These are phyloP conservation scores for Naganishia friedmannii DNA, from an alignment of 768 basidiomycete genomes.

Conservation along the genomic window DNA sequence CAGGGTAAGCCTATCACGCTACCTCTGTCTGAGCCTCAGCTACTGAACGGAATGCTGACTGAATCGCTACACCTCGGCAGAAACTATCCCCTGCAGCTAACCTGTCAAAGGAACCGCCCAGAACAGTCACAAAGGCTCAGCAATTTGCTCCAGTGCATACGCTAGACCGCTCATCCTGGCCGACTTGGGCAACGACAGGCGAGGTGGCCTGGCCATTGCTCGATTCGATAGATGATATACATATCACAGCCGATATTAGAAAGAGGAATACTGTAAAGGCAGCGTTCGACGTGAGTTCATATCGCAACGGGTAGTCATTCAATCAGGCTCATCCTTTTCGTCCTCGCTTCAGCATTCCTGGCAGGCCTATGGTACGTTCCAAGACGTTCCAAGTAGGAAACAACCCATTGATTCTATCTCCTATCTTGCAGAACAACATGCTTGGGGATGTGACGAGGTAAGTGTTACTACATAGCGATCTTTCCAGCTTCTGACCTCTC, in stretches of 20 bases:
- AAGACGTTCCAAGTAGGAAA: slow-evolving; percentile 2
- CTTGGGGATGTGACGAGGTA: slow-evolving; percentile 76
- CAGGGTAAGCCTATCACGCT: background rate
- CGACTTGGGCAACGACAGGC: slow-evolving; percentile 1
- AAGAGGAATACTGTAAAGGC: slow-evolving; percentile 70
- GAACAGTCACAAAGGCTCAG: background rate
- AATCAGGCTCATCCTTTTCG: background rate
- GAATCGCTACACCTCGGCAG: background rate
- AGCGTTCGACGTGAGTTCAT: slow-evolving; percentile 68
- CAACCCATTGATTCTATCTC: no score
- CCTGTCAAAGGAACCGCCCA: background rate
- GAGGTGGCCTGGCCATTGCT: slow-evolving; percentile 11
- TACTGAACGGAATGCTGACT: no score
- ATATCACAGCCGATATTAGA: slow-evolving; percentile 59
- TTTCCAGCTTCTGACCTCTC: background rate
- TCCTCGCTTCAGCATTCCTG: slow-evolving; percentile 67
- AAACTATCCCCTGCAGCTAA: background rate
- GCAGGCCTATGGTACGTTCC: slow-evolving; percentile 70
- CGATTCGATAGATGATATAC: slow-evolving; percentile 12
- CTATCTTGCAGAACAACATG: slow-evolving; percentile 69
- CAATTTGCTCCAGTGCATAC: background rate
- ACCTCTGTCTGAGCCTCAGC: background rate
- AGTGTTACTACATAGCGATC: background rate
- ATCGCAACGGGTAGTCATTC: background rate
- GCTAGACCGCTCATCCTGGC: background rate